Conservation (phyloP, 2,329 filamentous ascomycete species). For the Fusarium nematophilum region DNA sequence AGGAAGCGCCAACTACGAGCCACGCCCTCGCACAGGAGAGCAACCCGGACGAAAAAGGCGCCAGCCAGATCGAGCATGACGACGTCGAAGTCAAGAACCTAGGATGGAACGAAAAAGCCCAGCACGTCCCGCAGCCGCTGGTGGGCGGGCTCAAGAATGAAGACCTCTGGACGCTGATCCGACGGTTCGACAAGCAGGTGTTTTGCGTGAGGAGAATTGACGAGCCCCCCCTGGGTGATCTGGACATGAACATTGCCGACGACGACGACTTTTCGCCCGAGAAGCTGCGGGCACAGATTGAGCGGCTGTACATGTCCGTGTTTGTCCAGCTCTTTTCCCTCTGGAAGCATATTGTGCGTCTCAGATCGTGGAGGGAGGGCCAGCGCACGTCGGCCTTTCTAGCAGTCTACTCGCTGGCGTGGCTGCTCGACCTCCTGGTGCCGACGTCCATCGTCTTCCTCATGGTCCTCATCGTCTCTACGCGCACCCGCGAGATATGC, state of each 20-base stretch:
- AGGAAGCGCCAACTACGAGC: slow-evolving; percentile 49
- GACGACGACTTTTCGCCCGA: slow-evolving; percentile 88
- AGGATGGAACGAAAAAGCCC: slow-evolving; percentile 74
- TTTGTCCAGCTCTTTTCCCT: slow-evolving; percentile 73
- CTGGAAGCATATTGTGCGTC: slow-evolving; percentile 78
- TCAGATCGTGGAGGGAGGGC: slow-evolving; percentile 83
- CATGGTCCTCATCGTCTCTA: slow-evolving; percentile 74
- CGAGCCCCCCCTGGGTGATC: slow-evolving; percentile 64
- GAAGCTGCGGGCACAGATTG: slow-evolving; percentile 81
- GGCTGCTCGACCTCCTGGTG: slow-evolving; percentile 77
- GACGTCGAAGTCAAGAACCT: slow-evolving; percentile 70
- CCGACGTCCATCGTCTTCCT: slow-evolving; percentile 69
- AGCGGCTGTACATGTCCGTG: slow-evolving; percentile 85
- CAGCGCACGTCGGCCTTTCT: slow-evolving; percentile 74
- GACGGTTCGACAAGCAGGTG: slow-evolving; percentile 79
- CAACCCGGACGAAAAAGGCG: slow-evolving; percentile 54
- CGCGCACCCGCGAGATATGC: slow-evolving; percentile 68
- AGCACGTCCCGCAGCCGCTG: slow-evolving; percentile 67
- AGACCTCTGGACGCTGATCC: slow-evolving; percentile 76
- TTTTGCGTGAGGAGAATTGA: slow-evolving; percentile 75
- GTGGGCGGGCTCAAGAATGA: slow-evolving; percentile 78
- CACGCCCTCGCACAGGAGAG: slow-evolving; percentile 51
- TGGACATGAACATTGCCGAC: slow-evolving; percentile 84
- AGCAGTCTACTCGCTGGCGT: slow-evolving; percentile 69
- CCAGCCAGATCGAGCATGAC: slow-evolving; percentile 59